phyloP scores from a whole-genome alignment of 495 filamentous ascomycete species.

The Neurospora sp. region DNA sequence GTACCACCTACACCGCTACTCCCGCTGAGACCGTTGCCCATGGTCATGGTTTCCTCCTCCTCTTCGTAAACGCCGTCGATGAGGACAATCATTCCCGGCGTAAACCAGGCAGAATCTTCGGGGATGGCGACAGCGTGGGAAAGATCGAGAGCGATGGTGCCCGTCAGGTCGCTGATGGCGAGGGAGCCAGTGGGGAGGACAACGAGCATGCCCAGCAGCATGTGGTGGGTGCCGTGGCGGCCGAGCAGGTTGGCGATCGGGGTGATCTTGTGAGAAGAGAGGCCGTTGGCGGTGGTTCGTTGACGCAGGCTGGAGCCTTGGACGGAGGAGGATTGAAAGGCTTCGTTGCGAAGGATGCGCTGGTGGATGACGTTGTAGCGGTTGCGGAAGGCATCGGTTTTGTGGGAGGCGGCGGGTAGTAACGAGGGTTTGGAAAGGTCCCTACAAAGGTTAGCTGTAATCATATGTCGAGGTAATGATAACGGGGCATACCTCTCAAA shows the following conservation, averaged over 20 bases:
- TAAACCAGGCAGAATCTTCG: slow-evolving; percentile 79
- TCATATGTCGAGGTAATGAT: background rate
- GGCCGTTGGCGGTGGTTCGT: slow-evolving; percentile 40
- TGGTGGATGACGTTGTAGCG: slow-evolving; percentile 86
- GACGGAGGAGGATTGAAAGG: slow-evolving; percentile 74
- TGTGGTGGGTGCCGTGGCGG: slow-evolving; percentile 71
- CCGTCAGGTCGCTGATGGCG: slow-evolving; percentile 75
- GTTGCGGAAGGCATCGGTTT: slow-evolving; percentile 77
- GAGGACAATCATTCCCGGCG: slow-evolving; percentile 88
- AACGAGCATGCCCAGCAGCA: slow-evolving; percentile 76
- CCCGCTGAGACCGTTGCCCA: slow-evolving; percentile 56
- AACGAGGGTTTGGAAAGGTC: slow-evolving; percentile 58
- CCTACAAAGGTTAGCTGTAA: slow-evolving; percentile 17
- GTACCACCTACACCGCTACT: slow-evolving; percentile 75
- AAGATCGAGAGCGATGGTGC: slow-evolving; percentile 75
- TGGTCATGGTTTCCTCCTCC: slow-evolving; percentile 50
- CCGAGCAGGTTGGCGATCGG: slow-evolving; percentile 90
- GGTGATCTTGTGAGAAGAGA: slow-evolving; percentile 77
- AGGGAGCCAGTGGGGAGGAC: slow-evolving; percentile 74
- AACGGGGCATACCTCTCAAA: slow-evolving; percentile 56
- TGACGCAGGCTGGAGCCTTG: slow-evolving; percentile 41
- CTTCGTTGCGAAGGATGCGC: slow-evolving; percentile 80
- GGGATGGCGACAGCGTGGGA: slow-evolving; percentile 72
- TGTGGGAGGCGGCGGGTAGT: slow-evolving; percentile 69
- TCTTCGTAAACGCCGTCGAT: slow-evolving; percentile 94